These are phyloP conservation scores for Xylaria digitata DNA, from an alignment of 2,329 filamentous ascomycete species.

Conservation along the genomic window DNA sequence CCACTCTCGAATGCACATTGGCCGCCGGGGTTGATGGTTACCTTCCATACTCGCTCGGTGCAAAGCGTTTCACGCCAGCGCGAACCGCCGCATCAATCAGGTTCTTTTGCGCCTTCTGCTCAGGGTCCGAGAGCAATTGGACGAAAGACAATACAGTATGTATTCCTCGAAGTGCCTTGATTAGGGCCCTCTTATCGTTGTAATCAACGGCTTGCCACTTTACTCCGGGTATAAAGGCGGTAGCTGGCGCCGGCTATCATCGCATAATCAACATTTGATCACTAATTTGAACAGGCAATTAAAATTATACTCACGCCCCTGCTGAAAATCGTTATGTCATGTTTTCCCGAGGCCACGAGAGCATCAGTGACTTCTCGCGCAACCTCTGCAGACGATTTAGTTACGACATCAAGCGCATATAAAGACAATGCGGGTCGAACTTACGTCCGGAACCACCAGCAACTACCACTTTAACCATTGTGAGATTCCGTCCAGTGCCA, in stretches of 20 bases:
- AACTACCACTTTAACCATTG: conserved; percentile 59
- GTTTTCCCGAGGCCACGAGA: conserved; percentile 60
- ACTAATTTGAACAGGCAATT: not conserved
- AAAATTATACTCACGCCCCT: conserved; percentile 53
- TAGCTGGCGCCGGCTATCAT: conserved; percentile 42
- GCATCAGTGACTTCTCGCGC: conserved; percentile 64
- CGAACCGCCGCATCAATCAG: conserved; percentile 69
- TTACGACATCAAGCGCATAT: not conserved
- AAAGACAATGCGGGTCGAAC: conserved; percentile 24
- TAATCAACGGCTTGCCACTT: conserved; percentile 60
- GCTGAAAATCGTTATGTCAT: conserved; percentile 64
- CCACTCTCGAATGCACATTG: not conserved
- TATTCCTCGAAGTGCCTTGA: conserved; percentile 55
- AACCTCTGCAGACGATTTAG: conserved; percentile 56
- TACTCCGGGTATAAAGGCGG: conserved; percentile 46
- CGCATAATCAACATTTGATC: conserved; percentile 2
- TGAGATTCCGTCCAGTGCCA: conserved; percentile 3
- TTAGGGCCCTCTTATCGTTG: conserved; percentile 53
- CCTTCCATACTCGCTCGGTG: conserved; percentile 69
- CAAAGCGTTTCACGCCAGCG: conserved; percentile 70
- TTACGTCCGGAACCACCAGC: conserved; percentile 60
- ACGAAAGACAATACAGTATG: conserved; percentile 67
- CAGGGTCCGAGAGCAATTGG: conserved; percentile 49
- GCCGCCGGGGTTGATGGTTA: not conserved
- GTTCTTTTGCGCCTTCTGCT: conserved; percentile 60